A percentile compares a stretch with the other conserved stretches of the same genome.
These are phyloP conservation scores for Talaromyces islandicus DNA, from an alignment of 2,329 filamentous ascomycete species.

Conservation along the genomic window DNA sequence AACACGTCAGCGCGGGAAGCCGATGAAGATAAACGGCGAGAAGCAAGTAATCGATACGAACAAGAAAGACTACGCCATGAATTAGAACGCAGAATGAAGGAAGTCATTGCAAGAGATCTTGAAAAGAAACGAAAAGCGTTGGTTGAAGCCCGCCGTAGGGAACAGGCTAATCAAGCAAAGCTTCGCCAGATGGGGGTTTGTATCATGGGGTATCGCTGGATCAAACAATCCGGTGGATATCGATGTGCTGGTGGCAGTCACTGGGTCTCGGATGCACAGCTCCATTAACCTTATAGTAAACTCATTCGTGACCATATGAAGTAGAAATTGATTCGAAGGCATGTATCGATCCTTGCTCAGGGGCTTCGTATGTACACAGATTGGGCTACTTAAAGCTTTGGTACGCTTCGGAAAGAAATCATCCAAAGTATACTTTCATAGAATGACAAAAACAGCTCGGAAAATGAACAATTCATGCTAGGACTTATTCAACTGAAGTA, in stretches of 20 bases:
- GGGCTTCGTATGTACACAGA: too few species aligned
- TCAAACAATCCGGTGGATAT: conserved; percentile 54
- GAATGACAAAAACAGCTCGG: too few species aligned
- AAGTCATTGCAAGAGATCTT: conserved; percentile 13
- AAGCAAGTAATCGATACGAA: conserved; percentile 24
- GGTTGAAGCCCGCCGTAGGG: conserved; percentile 30
- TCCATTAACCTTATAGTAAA: too few species aligned
- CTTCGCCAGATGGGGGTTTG: conserved; percentile 53
- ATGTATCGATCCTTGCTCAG: too few species aligned
- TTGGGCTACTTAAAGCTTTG: too few species aligned
- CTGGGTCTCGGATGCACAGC: too few species aligned
- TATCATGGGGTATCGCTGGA: conserved; percentile 54
- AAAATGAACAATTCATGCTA: too few species aligned
- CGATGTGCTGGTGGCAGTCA: conserved; percentile 58
- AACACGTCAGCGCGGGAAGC: not conserved
- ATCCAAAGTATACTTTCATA: too few species aligned
- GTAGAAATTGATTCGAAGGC: too few species aligned
- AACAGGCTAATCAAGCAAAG: conserved; percentile 40
- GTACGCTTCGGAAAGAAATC: too few species aligned
- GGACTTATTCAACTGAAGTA: too few species aligned
- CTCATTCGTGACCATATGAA: too few species aligned
- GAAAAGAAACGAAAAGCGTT: conserved; percentile 32
- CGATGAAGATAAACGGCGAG: not conserved
- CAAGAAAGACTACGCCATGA: conserved; percentile 17
- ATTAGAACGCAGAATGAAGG: conserved; percentile 21